Conservation (phyloP, 208 protist species). For the Crithidia thermophila region DNA sequence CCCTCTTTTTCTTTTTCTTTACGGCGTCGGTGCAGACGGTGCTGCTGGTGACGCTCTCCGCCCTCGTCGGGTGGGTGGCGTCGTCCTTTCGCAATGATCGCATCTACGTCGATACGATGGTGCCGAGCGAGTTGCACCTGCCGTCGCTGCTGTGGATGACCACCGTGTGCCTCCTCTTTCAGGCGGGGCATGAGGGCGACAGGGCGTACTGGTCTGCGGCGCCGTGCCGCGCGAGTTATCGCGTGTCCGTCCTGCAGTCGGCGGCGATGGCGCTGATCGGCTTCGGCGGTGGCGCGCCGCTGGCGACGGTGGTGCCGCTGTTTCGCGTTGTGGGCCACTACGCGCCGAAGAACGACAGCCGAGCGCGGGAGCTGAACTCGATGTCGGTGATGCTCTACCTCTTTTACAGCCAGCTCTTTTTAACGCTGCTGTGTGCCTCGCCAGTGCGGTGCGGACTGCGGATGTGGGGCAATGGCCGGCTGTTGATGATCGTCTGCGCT, state of each 20-base stretch:
- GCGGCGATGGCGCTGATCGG: constrained; percentile 1
- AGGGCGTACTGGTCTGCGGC: not conserved
- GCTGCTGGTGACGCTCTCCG: not conserved
- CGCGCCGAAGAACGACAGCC: too few relatives aligned
- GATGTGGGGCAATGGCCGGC: not conserved
- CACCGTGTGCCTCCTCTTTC: not conserved
- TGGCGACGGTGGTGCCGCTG: constrained; percentile 11
- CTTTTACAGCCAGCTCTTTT: constrained; percentile 5
- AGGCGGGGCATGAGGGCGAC: constrained; percentile 1
- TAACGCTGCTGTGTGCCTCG: constrained; percentile 20
- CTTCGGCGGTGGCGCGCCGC: not conserved
- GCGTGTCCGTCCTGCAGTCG: not conserved
- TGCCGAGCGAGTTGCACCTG: not conserved
- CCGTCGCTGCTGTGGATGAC: not conserved
- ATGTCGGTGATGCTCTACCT: constrained; percentile 4
- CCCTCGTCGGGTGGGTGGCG: not conserved
- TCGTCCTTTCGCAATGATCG: too few relatives aligned
- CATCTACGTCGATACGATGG: not conserved
- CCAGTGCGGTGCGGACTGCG: constrained; percentile 22
- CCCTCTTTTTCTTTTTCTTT: constrained; percentile 12
- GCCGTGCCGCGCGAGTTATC: constrained; percentile 1
- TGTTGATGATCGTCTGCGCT: not conserved
- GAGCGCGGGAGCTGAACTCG: constrained; percentile 2
- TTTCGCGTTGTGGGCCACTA: not conserved
- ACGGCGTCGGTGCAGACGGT: constrained; percentile 13